Conservation (phyloP, 208 protist species). For the Herpetomonas tarakana region DNA sequence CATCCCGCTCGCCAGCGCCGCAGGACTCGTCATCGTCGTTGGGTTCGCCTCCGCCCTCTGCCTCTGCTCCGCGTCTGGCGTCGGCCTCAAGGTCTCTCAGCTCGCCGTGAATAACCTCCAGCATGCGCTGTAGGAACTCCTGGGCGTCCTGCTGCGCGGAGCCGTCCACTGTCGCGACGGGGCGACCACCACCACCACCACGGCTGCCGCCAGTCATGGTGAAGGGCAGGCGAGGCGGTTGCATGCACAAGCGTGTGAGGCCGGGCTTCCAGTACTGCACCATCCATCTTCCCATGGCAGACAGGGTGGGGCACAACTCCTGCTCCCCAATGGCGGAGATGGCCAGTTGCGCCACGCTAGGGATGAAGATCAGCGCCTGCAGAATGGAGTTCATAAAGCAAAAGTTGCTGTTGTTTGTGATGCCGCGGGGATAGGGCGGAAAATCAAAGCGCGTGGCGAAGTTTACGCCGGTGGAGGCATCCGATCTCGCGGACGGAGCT, state of each 20-base stretch:
- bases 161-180: conserved; percentile 33
- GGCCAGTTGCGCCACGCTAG: conserved; percentile 66
- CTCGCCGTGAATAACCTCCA: conserved; percentile 64
- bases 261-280: conserved; percentile 68
- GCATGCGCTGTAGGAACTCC: conserved; percentile 73
- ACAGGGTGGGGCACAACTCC: conserved; percentile 37
- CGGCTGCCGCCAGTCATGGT: not conserved
- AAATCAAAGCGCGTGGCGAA: conserved; percentile 36
- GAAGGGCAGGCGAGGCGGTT: conserved; percentile 28
- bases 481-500: not conserved
- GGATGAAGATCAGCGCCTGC: conserved; percentile 60
- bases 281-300: conserved; percentile 56
- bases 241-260: conserved; percentile 6
- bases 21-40: not conserved
- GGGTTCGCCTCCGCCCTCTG: not conserved
- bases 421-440: conserved; percentile 48
- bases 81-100: conserved; percentile 29
- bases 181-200: not conserved
- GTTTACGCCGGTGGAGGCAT: not conserved
- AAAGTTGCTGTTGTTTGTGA: conserved; percentile 76
- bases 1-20: not conserved
- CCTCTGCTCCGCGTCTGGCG: not conserved
- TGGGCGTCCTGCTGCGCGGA: conserved; percentile 75
- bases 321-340: conserved; percentile 32
- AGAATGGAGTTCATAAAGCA: conserved; percentile 86